Evolutionary conservation across 345 rosid species (phyloP), one percentile per base, ranked within the genome.

Genomic region (Alliaria petiolata): DNA sequence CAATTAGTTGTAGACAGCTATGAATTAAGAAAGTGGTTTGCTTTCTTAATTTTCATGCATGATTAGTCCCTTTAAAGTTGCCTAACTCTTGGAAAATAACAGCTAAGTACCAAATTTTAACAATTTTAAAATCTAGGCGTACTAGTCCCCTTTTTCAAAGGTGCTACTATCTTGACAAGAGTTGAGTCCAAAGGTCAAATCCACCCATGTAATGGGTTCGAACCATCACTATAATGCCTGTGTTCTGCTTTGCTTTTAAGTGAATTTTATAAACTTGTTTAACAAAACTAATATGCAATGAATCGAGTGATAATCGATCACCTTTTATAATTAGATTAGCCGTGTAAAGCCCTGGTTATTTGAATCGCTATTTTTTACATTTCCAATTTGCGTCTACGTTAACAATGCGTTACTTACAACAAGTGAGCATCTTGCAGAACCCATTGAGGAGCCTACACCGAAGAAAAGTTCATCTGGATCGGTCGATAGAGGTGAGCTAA

Each of bases 401-500:
- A 11, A 33, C 58, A 36, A 16, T 39, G 49, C 35, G 58, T 15
- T 10, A 74, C 62, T 66, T 5, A 74, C 8, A 49, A 74, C 8
- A 49, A 56, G 20, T 49, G 36, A 61, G 67, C 46, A 47, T 65
- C 61, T 69, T 34, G 62, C 91, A 90, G 98, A 87, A 68, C 77
- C 85, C n/a, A 74, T 81, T 15, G 96, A 81, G 49, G 69, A 85
- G 47, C 84, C 62, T 38, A 60, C 67, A 43, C 80, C 81, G 13
- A 85, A 85, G 89, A 90, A 87, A 77, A 54, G 33, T 57, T 81
- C 91, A 36, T 19, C 75, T 38, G 95, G 91, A 68, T 90, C 97
- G 2, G 54, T 57, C 4, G 97, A 93, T 72, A 81, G 95, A 75
- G 98, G 98, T 85, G 45, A 62, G 80, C 17, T 49, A 15, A n/a